Evolutionary conservation across 805 yeast genomes (phyloP), one percentile per base, ranked within the genome.

Genomic region (Wickerhamomyces queroliae): DNA sequence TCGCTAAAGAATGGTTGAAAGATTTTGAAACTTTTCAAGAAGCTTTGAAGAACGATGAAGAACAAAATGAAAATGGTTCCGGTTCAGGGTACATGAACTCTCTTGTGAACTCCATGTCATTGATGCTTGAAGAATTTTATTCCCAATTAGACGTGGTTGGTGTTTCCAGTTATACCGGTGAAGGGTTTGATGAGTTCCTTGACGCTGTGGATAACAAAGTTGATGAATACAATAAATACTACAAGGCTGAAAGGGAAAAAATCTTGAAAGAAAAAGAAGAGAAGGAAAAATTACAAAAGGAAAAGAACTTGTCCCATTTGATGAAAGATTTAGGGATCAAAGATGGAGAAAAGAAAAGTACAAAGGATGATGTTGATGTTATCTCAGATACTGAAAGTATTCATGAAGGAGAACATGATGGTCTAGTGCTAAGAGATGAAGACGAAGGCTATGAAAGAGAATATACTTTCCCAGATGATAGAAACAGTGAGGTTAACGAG

Each of bases 1-100:
- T 90, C 64, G 97, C 96, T 18, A 80, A 78, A 55, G 95, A 87
- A 49, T 93, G 99, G 99, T 88, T 93, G 97, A 76, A 82, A 2
- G 99, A 93, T 63, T 93, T 93, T 61, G 97, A 91, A 61, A 71
- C 78, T 13, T 93, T 93, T 69, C 98, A 91, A 61, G 66, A 63
- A 18, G 95, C 95, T 2, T 66, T 91, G 40, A 70, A 72, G 46
- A 69, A 70, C 24, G 83, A 83, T 57, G 78, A 79, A 44, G 89
- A 84, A 35, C 62, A 75, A 36, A 83, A 79, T 27, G 76, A 73
- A 19, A 77, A 78, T 17, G 69, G 67, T 29, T 62, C 72, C 18
- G 76, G 80, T 4, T 80, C 91, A 3, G 96, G 96, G 2, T 93
- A 93, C 61, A 93, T 93, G 99, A 78, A 86, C 39, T 87, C 96